Evolutionary conservation across 192 early-diverging fungal genomes (phyloP).

Genomic region (Piromyces finnis): DNA sequence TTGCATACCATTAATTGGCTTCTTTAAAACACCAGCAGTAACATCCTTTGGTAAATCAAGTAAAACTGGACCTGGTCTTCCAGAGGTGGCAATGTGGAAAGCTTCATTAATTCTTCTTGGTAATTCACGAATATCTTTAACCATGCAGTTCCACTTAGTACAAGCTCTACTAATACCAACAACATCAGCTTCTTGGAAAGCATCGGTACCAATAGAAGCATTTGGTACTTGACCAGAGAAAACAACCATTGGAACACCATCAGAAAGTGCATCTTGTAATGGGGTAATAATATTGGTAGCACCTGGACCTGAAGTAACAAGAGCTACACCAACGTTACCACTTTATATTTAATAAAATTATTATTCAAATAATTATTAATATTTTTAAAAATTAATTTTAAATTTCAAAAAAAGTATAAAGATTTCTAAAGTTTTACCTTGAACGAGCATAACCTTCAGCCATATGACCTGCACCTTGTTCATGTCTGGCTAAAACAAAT

Average conservation of each 20-base stretch:
- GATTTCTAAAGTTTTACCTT: conserved; percentile 26
- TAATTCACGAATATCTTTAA: conserved; percentile 86
- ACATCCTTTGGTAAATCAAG: conserved; percentile 98
- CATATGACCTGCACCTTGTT: conserved; percentile 98
- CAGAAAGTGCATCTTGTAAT: conserved; percentile 89
- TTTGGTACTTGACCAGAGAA: conserved; percentile 90
- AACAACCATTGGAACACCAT: conserved; percentile 90
- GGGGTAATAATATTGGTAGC: conserved; percentile 96
- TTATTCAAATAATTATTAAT: too few relatives aligned
- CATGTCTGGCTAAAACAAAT: conserved; percentile 90
- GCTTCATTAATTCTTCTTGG: conserved; percentile 96
- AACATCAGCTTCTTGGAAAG: conserved; percentile 97
- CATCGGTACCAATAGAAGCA: conserved; percentile 78
- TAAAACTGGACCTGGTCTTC: conserved; percentile 89
- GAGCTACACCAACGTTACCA: conserved; percentile 56
- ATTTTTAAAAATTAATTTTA: too few relatives aligned
- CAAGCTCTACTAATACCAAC: conserved; percentile 88
- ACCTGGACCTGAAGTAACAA: conserved; percentile 88
- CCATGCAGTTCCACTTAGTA: conserved; percentile 99
- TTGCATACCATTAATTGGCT: conserved; percentile 47
- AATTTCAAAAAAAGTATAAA: not conserved
- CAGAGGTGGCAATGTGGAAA: conserved; percentile 87
- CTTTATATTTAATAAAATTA: conserved; percentile 15
- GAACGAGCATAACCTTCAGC: conserved; percentile 92
- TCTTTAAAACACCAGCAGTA: conserved; percentile 71